Evolutionary conservation across 768 basidiomycete species (phyloP).

Genomic region (Suillus sp.): DNA sequence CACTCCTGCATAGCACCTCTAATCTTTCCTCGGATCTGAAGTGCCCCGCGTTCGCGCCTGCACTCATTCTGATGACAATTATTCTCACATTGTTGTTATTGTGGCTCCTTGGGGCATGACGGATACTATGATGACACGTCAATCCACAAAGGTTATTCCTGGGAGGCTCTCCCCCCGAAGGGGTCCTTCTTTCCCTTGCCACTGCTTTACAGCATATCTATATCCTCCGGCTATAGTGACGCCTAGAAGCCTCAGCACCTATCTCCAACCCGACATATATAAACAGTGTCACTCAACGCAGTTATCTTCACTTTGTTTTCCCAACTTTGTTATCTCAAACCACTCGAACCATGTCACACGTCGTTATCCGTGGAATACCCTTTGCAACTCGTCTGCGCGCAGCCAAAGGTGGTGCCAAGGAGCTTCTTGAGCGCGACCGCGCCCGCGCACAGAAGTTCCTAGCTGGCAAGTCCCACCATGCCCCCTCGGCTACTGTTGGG

Average conservation of each 20-base stretch:
- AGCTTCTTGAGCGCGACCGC: slow-evolving; percentile 51
- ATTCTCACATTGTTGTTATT: not conserved
- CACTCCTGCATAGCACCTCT: not conserved
- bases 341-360: slow-evolving; percentile 38
- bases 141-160: not conserved
- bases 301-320: slow-evolving; percentile 3
- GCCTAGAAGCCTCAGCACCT: not conserved
- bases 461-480: slow-evolving; percentile 55
- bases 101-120: not conserved
- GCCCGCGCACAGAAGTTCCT: slow-evolving; percentile 56
- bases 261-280: slow-evolving; percentile 22
- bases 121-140: not conserved
- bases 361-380: slow-evolving; percentile 41
- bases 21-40: not conserved
- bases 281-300: slow-evolving; percentile 7
- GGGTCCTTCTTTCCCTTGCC: not conserved
- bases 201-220: not conserved
- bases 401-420: slow-evolving; percentile 38
- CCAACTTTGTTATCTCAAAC: not conserved
- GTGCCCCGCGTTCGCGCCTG: not conserved
- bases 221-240: not conserved
- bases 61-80: not conserved
- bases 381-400: slow-evolving; percentile 34
- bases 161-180: not conserved
- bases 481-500: slow-evolving; percentile 43